Evolutionary conservation across 1,284 basidiomycete genomes (phyloP).

Genomic region (Cryptococcus sp.): DNA sequence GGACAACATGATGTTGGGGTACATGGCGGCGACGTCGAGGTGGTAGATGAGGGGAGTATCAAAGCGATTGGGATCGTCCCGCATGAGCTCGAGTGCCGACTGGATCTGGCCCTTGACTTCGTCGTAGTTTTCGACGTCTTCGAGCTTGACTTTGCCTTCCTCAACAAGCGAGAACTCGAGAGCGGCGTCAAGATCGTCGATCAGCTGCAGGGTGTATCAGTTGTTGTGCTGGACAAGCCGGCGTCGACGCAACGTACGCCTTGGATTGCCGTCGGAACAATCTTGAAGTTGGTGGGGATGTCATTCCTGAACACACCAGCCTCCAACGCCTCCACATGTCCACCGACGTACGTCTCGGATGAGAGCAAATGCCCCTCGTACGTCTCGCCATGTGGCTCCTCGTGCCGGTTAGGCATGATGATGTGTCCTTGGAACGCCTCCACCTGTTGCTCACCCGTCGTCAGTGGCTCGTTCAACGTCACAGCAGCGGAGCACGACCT

Average conservation of each 20-base stretch:
- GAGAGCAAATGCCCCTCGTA: slow-evolving; percentile 94
- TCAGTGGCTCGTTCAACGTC: slow-evolving; percentile 8
- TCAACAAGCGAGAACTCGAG: slow-evolving; percentile 84
- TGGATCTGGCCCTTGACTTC: slow-evolving; percentile 82
- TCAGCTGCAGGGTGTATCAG: slow-evolving; percentile 59
- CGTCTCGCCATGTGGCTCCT: slow-evolving; percentile 87
- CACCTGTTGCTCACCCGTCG: slow-evolving; percentile 58
- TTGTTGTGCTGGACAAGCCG: neutral
- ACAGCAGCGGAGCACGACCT: slow-evolving; percentile 27
- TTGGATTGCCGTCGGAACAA: slow-evolving; percentile 82
- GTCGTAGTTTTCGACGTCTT: slow-evolving; percentile 91
- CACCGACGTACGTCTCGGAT: slow-evolving; percentile 97
- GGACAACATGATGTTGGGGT: slow-evolving; percentile 99
- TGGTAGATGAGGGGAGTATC: slow-evolving; percentile 98
- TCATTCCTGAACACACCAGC: slow-evolving; percentile 98
- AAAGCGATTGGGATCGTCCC: slow-evolving; percentile 81
- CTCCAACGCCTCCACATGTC: slow-evolving; percentile 97
- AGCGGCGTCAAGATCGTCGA: slow-evolving; percentile 89
- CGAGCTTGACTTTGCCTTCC: slow-evolving; percentile 77
- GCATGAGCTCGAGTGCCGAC: slow-evolving; percentile 77
- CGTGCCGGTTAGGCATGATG: slow-evolving; percentile 97
- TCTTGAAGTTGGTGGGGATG: slow-evolving; percentile 92
- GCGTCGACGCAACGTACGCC: slow-evolving; percentile 55
- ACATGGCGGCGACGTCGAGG: slow-evolving; percentile 99
- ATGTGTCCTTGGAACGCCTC: slow-evolving; percentile 89